Base-by-base conservation (phyloP, 2,329 filamentous ascomycete genomes). In the Truncatella angustata region DNA sequence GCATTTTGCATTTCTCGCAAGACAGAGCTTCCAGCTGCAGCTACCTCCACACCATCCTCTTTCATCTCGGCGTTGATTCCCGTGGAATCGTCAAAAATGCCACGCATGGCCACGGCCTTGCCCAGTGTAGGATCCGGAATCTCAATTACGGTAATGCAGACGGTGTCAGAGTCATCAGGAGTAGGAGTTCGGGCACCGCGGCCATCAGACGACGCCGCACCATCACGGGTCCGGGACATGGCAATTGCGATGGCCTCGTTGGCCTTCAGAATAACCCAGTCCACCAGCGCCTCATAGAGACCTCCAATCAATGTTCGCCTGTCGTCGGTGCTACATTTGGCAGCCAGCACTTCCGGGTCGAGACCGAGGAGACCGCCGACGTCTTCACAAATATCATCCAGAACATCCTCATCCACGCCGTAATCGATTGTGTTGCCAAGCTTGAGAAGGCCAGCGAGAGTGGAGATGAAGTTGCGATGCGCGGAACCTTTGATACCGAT, bases 51-150 rank as follows among this genome's bases (percentile, higher is more conserved):
- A 9, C 94, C 94, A 60, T 99, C 94, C 56, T 93, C 87, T 64
- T 93, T 96, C 92, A 99, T 97, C 74, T 99, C 94, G 0, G 88
- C 81, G 61, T 97, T 97, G 73, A 99, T 97, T 48, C 94, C 94
- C 18, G 87, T 77, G n/a, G 78, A 83, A 62, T 97, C 94, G 60
- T 99, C 93, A 62, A 99, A 99, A 32, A 97, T 84, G 12, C 90
- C 90, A 35, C 91, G 88, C 74, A 99, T 84, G 11, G 90, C 85
- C n/a, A 95, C 72, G 0, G 93, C 94, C 70, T 94, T 97, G 53
- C 89, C 91, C 1, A 99, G 77, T 1, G 82, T 79, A 26, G 90
- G 85, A 56, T 86, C 83, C 0, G 94, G 91, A 7, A 97, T 80
- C 59, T 97, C 94, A 5, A 99, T 75, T 7, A 99, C 79, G 0